Percentiles rank a stretch among this genome's conserved stretches.
Conservation (phyloP, 345 rosid genomes). For the Eucalyptus coolabah region DNA sequence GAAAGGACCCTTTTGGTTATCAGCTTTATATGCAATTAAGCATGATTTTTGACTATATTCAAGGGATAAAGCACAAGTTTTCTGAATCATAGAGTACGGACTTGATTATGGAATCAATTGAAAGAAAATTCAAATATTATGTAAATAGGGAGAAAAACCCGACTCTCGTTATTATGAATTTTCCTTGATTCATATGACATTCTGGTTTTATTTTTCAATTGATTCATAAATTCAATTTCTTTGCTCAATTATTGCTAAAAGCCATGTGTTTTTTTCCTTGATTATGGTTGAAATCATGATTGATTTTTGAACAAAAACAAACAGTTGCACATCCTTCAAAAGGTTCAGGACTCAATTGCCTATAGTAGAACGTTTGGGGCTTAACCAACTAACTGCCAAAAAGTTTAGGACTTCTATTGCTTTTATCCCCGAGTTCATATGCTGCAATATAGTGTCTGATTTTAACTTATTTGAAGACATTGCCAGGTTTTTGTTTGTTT, state of each 20-base stretch:
- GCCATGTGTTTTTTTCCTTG: background rate
- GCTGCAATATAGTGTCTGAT: background rate
- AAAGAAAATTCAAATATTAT: background rate
- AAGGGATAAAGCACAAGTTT: background rate
- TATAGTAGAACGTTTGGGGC: background rate
- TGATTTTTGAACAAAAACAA: background rate
- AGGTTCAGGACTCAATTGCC: background rate
- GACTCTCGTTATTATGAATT: background rate
- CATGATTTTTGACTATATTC: background rate
- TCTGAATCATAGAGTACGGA: background rate
- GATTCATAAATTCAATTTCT: background rate
- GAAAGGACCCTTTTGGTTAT: background rate
- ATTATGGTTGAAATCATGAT: background rate
- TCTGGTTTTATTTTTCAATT: background rate
- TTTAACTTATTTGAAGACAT: background rate
- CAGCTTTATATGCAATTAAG: background rate
- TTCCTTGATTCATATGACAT: background rate
- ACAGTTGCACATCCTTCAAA: background rate
- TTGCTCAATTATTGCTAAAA: background rate
- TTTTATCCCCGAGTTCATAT: background rate
- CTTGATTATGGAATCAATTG: background rate
- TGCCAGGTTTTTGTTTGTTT: background rate
- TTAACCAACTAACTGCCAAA: background rate
- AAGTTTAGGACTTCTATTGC: background rate
- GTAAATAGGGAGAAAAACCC: background rate